Percentiles rank a stretch among this genome's conserved stretches.
These are phyloP conservation scores for Scleromitrula shiraiana DNA, from an alignment of 2,329 filamentous ascomycete species.

Conservation along the genomic window DNA sequence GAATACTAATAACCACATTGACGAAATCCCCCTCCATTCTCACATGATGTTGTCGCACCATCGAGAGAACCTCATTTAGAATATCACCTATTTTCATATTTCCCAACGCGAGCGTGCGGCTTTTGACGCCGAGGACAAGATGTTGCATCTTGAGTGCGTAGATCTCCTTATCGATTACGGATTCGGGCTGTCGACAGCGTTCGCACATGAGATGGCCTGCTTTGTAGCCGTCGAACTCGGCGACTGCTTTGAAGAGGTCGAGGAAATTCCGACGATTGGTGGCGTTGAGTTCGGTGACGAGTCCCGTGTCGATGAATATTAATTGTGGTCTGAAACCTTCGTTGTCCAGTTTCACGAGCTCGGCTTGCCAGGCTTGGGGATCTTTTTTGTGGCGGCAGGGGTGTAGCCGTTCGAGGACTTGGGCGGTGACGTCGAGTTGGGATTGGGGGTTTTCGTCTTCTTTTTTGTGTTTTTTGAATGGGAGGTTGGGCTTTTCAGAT, in stretches of 20 bases:
- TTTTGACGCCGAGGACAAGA: conserved; percentile 84
- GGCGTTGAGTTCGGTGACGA: conserved; percentile 88
- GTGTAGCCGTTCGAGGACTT: conserved; percentile 71
- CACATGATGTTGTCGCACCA: conserved; percentile 91
- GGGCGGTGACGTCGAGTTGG: conserved; percentile 72
- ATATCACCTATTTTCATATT: conserved; percentile 97
- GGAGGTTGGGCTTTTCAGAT: conserved; percentile 62
- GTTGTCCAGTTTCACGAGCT: conserved; percentile 67
- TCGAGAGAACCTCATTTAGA: conserved; percentile 76
- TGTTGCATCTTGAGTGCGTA: conserved; percentile 98
- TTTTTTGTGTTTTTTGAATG: conserved; percentile 33
- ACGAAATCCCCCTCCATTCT: conserved; percentile 95
- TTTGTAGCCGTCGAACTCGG: conserved; percentile 94
- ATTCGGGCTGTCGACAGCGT: conserved; percentile 83
- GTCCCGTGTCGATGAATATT: conserved; percentile 93
- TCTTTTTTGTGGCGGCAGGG: conserved; percentile 60
- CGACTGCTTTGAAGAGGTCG: conserved; percentile 89
- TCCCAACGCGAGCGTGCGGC: conserved; percentile 79
- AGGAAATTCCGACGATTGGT: conserved; percentile 85
- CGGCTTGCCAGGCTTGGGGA: conserved; percentile 61
- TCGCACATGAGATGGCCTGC: conserved; percentile 95
- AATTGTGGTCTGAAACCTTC: conserved; percentile 91
- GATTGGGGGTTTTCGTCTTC: conserved; percentile 36
- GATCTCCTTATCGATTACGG: conserved; percentile 79
- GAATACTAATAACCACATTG: conserved; percentile 92